These are phyloP conservation scores for Primulina eburnea DNA, from an alignment of 257 asterid genomes.

Conservation along the genomic window DNA sequence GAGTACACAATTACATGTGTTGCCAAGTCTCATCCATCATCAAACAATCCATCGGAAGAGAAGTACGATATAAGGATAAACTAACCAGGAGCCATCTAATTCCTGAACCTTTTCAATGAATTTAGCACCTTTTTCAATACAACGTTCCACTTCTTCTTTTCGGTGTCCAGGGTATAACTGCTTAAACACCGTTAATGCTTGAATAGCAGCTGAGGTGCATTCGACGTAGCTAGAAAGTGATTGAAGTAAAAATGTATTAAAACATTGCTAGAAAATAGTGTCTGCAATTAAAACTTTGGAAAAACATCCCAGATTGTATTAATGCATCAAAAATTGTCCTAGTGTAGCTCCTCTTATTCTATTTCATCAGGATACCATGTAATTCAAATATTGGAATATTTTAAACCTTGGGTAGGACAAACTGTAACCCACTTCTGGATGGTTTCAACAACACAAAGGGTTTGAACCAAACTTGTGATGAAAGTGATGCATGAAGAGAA, in stretches of 20 bases:
- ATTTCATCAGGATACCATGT: slow-evolving; percentile 17
- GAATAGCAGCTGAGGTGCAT: slow-evolving; percentile 98
- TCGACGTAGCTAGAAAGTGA: slow-evolving; percentile 73
- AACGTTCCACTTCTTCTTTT: slow-evolving; percentile 58
- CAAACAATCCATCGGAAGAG: slow-evolving; percentile 15
- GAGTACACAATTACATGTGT: slow-evolving; percentile 1
- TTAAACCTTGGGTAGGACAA: slow-evolving; percentile 5
- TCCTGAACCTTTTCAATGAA: slow-evolving; percentile 76
- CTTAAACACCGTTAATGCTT: slow-evolving; percentile 71
- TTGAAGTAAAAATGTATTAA: slow-evolving; percentile 25
- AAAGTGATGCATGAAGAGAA: slow-evolving; percentile 4
- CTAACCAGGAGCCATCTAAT: slow-evolving; percentile 94
- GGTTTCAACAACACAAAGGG: slow-evolving; percentile 9
- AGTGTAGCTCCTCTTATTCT: not conserved
- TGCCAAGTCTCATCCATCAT: slow-evolving; percentile 19
- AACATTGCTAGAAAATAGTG: not conserved
- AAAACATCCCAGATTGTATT: slow-evolving; percentile 15
- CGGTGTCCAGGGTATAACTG: slow-evolving; percentile 82
- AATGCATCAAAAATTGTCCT: slow-evolving; percentile 2
- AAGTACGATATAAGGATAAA: slow-evolving; percentile 18
- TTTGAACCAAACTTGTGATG: slow-evolving; percentile 6
- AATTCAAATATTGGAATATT: slow-evolving; percentile 14
- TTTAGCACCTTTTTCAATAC: slow-evolving; percentile 62
- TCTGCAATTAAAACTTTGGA: not conserved
- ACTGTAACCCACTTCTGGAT: slow-evolving; percentile 9